Percentiles rank a stretch among this genome's conserved stretches.
These are phyloP conservation scores for Penicillium egyptiacum DNA, from an alignment of 495 filamentous ascomycete genomes.

Conservation along the genomic window DNA sequence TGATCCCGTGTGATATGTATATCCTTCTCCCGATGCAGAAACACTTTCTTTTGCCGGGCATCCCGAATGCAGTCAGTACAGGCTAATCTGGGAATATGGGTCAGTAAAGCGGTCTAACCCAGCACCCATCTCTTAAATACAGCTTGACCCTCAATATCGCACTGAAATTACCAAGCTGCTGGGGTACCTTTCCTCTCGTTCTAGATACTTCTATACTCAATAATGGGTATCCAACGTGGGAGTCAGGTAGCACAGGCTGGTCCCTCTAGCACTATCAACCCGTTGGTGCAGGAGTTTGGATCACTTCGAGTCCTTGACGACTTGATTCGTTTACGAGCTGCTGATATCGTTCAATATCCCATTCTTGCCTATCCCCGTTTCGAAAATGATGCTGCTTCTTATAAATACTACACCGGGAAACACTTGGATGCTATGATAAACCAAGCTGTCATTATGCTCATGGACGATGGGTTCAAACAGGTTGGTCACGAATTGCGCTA, in stretches of 20 bases:
- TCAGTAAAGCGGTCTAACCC: background rate
- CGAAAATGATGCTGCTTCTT: conserved; percentile 37
- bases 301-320: conserved; percentile 46
- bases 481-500: conserved; percentile 13
- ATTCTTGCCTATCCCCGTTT: conserved; percentile 53
- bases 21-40: conserved; percentile 15
- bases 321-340: conserved; percentile 49
- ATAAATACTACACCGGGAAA: conserved; percentile 52
- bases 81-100: background rate
- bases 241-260: conserved; percentile 12
- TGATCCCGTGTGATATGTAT: conserved; percentile 2
- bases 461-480: conserved; percentile 40
- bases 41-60: conserved; percentile 7
- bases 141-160: background rate
- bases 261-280: conserved; percentile 18
- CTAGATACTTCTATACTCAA: background rate
- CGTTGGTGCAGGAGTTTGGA: conserved; percentile 35
- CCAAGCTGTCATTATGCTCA: conserved; percentile 39
- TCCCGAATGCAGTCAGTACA: conserved; percentile 25
- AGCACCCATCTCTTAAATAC: background rate
- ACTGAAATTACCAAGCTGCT: background rate
- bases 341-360: conserved; percentile 49
- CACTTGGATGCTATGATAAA: conserved; percentile 57
- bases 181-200: background rate
- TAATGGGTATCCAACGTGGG: conserved; percentile 36